Evolutionary conservation across 2,329 filamentous ascomycete species (phyloP), one percentile per base, ranked within the genome.

Genomic region (Emericellopsis atlantica): DNA sequence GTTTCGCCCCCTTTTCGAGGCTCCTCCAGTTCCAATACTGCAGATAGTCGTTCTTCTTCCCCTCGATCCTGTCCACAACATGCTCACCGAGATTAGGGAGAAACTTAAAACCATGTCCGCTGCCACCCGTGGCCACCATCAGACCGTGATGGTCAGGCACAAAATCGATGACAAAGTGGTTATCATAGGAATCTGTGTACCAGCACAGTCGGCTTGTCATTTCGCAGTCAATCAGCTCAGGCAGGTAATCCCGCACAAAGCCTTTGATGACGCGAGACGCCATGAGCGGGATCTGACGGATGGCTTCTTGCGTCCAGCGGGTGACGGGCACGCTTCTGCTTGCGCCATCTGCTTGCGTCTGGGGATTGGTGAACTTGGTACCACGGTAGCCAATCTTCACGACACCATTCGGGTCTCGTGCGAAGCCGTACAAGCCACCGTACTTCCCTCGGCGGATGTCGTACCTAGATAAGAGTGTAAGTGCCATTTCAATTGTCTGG

Each of bases 71-170:
- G 31, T 45, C 43, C 10, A 45, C 43, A 8, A 45, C 37, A 29
- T 43, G 40, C 12, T n/a, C 18, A 10, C 43, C 40, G 6, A 45
- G 35, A 16, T 37, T 45, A 8, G 43, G 40, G n/a, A 45, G 50
- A 44, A 75, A 79, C 48, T 79, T 80, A 54, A 79, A 80, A 0
- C 64, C 76, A 53, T 80, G 76, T 0, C 77, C 76, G 31, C 67
- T 72, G 0, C 77, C 78, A 1, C 74, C 76, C 0, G 76, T 79
- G 3, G 74, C 74, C 0, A 80, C 63, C 49, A 79, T 71, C 1
- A 81, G 50, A 0, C 68, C 65, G n/a, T 77, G 67, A 65, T 75
- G 53, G 67, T 78, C 11, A 69, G 65, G 43, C 61, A 65, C 24
- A 42, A 51, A 42, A 33, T 59, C 56, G 10, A 59, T 49, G 1